Conservation (phyloP, 2,329 filamentous ascomycete species). For the Phyllosticta citrichinensis region DNA sequence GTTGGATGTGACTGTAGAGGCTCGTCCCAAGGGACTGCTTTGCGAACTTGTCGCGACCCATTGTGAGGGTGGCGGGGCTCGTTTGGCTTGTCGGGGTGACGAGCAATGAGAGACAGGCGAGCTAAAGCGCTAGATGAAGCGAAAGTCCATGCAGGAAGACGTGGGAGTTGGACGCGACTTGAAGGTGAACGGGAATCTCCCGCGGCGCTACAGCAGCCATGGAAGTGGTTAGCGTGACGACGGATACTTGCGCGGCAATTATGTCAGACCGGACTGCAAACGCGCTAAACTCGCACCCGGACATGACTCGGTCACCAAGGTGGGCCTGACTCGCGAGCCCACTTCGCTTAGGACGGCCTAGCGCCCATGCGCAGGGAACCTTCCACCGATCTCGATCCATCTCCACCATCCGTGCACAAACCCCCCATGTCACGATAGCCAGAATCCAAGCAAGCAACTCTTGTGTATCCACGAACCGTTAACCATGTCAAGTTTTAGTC, state of each 20-base stretch:
- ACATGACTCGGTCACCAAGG: not conserved
- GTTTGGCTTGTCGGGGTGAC: slow-evolving; percentile 6
- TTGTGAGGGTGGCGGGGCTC: slow-evolving; percentile 16
- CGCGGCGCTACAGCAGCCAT: slow-evolving; percentile 6
- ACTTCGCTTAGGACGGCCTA: not conserved
- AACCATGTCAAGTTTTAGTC: slow-evolving; percentile 2
- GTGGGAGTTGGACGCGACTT: slow-evolving; percentile 1
- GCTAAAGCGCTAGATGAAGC: not conserved
- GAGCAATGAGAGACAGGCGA: slow-evolving; percentile 5
- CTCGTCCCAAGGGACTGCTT: slow-evolving; percentile 56
- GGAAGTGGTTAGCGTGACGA: not conserved
- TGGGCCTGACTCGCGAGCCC: not conserved
- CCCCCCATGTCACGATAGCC: not conserved
- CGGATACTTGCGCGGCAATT: not conserved
- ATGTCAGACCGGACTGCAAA: slow-evolving; percentile 7
- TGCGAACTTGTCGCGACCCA: slow-evolving; percentile 40
- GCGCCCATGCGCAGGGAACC: too few relatives aligned
- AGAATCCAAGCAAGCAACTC: slow-evolving; percentile 1
- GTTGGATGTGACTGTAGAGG: slow-evolving; percentile 56
- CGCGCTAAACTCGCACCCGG: not conserved
- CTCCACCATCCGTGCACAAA: not conserved
- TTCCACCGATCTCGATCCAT: not conserved
- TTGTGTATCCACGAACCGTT: slow-evolving; percentile 7
- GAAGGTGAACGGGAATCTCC: slow-evolving; percentile 5
- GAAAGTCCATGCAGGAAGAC: slow-evolving; percentile 7